Evolutionary conservation across 2,329 filamentous ascomycete genomes (phyloP).

Genomic region (Dothistroma pini): DNA sequence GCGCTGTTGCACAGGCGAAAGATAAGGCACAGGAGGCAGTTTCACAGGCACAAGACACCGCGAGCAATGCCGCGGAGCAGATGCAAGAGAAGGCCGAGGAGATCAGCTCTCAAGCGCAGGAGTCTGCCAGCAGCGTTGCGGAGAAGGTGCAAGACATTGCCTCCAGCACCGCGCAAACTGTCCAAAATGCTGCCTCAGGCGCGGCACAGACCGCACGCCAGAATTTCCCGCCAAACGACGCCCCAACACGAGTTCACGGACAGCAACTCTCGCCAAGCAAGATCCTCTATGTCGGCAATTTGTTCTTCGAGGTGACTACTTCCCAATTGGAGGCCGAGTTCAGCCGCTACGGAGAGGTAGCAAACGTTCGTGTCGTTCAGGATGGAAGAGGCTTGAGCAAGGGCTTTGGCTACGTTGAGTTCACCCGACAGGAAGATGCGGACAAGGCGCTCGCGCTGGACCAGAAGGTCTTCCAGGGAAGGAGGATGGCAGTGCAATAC

Average conservation of each 20-base stretch:
- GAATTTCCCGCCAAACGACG: slow-evolving; percentile 1
- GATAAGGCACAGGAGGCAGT: slow-evolving; percentile 23
- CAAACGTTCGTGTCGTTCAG: slow-evolving; percentile 53
- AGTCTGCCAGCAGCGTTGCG: slow-evolving; percentile 15
- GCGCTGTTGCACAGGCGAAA: slow-evolving; percentile 18
- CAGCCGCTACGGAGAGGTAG: slow-evolving; percentile 54
- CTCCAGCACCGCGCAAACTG: slow-evolving; percentile 6
- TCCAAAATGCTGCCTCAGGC: slow-evolving; percentile 8
- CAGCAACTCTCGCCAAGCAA: slow-evolving; percentile 30
- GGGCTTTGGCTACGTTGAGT: slow-evolving; percentile 67
- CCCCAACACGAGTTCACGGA: slow-evolving; percentile 16
- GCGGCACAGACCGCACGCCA: neutral
- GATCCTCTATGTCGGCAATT: slow-evolving; percentile 63
- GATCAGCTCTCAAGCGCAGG: slow-evolving; percentile 9
- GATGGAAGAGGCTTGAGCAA: slow-evolving; percentile 64
- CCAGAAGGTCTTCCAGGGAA: slow-evolving; percentile 60
- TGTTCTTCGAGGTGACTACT: slow-evolving; percentile 65
- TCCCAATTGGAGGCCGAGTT: slow-evolving; percentile 60
- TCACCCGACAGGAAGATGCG: slow-evolving; percentile 52
- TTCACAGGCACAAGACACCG: slow-evolving; percentile 8
- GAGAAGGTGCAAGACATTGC: slow-evolving; percentile 13
- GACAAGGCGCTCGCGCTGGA: slow-evolving; percentile 57
- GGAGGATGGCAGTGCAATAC: slow-evolving; percentile 61
- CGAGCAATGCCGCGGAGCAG: slow-evolving; percentile 20
- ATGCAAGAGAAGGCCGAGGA: slow-evolving; percentile 24